A percentile compares a stretch with the other conserved stretches of the same genome.
These are phyloP conservation scores for Zymoseptoria passerinii DNA, from an alignment of 2,329 filamentous ascomycete genomes.

Conservation along the genomic window DNA sequence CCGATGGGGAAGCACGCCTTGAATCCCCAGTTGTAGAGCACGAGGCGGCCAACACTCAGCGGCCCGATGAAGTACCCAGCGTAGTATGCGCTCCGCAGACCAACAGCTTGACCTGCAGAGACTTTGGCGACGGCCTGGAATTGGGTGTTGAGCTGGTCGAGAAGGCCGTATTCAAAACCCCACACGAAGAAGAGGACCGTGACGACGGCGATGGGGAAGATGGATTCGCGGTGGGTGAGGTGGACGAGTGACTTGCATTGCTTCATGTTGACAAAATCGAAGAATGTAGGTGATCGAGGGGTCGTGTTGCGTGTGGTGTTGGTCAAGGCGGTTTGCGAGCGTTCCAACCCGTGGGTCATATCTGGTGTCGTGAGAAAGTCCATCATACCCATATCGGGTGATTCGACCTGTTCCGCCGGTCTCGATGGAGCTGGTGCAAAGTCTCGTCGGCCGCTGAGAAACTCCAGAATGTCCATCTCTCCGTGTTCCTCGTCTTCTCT, in stretches of 20 bases:
- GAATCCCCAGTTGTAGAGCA: slow-evolving; percentile 54
- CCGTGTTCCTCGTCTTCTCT: slow-evolving; percentile 1
- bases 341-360: slow-evolving; percentile 23
- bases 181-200: slow-evolving; percentile 79
- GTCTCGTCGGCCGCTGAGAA: slow-evolving; percentile 33
- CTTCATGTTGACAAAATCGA: slow-evolving; percentile 68
- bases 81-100: slow-evolving; percentile 63
- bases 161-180: slow-evolving; percentile 82
- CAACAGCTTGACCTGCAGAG: slow-evolving; percentile 54
- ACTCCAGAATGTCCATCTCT: slow-evolving; percentile 42
- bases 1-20: slow-evolving; percentile 54
- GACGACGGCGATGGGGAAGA: slow-evolving; percentile 65
- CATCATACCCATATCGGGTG: slow-evolving; percentile 37
- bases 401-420: slow-evolving; percentile 1
- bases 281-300: slow-evolving; percentile 46
- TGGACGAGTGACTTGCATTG: slow-evolving; percentile 63
- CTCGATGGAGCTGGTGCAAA: neutral
- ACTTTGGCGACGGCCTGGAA: slow-evolving; percentile 57
- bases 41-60: slow-evolving; percentile 53
- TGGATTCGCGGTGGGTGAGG: slow-evolving; percentile 54
- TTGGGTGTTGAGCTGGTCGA: slow-evolving; percentile 70
- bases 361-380: slow-evolving; percentile 48
- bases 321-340: slow-evolving; percentile 32
- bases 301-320: slow-evolving; percentile 33
- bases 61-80: slow-evolving; percentile 63